A percentile compares a stretch with the other conserved stretches of the same genome.
Conservation (phyloP, 106 monocot genomes). For the Platanthera guangdongensis region DNA sequence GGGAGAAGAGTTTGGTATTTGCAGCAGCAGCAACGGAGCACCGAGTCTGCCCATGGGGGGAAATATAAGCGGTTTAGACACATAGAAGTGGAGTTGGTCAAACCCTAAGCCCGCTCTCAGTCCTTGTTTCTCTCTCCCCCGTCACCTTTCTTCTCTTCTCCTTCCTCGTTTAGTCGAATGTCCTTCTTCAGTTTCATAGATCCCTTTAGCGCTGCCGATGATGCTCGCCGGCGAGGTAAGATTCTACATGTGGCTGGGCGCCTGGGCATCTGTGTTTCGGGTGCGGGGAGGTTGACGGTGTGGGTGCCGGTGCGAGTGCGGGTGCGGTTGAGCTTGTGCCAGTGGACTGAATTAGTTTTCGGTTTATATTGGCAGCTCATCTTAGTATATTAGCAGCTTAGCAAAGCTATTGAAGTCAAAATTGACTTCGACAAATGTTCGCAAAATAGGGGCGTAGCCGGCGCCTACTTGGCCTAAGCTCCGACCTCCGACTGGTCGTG, state of each 20-base stretch:
- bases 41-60: background rate
- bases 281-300: background rate
- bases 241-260: background rate
- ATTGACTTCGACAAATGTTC: too few relatives aligned
- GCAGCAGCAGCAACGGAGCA: background rate
- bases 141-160: background rate
- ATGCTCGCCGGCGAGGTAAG: background rate
- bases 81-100: constrained; percentile 4
- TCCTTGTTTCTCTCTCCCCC: background rate
- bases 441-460: too few relatives aligned
- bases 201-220: background rate
- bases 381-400: too few relatives aligned
- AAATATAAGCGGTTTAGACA: background rate
- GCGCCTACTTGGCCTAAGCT: too few relatives aligned
- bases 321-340: background rate
- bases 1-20: background rate
- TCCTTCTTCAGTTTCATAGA: background rate
- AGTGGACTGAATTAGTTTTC: too few relatives aligned
- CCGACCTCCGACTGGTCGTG: too few relatives aligned
- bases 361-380: too few relatives aligned
- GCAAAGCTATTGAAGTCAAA: too few relatives aligned
- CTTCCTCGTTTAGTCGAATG: background rate
- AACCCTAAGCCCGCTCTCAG: background rate
- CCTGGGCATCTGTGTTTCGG: background rate
- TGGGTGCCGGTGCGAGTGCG: background rate